Percentiles rank a stretch among this genome's conserved stretches.
Evolutionary conservation across 2,329 filamentous ascomycete species (phyloP).

Genomic region (Amesomyces nigricolor): DNA sequence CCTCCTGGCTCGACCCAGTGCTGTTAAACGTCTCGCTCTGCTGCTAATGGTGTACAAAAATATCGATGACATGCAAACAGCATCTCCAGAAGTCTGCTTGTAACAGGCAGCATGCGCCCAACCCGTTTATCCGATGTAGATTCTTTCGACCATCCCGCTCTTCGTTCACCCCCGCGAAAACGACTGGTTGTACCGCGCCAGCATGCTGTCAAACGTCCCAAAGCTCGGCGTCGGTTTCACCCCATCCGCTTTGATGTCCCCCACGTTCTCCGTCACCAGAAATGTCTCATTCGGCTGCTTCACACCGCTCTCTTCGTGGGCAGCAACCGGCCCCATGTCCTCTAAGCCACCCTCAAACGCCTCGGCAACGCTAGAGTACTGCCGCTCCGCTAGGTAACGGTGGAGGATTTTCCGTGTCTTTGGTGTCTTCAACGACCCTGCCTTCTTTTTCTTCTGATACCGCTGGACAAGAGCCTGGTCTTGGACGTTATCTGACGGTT

Average conservation of each 20-base stretch:
- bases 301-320: constrained; percentile 7
- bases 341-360: constrained; percentile 27
- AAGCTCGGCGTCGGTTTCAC: background rate
- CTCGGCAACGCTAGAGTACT: constrained; percentile 26
- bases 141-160: background rate
- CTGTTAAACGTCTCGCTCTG: too few species aligned
- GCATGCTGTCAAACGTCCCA: constrained; percentile 8
- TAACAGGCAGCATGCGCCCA: background rate
- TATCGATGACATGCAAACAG: too few species aligned
- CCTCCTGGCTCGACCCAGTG: too few species aligned
- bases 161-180: background rate
- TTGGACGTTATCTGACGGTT: constrained; percentile 48
- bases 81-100: background rate
- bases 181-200: constrained; percentile 11
- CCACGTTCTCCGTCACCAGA: constrained; percentile 13
- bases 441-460: constrained; percentile 35
- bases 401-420: constrained; percentile 16
- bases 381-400: constrained; percentile 15
- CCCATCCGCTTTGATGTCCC: background rate
- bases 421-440: constrained; percentile 12
- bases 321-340: background rate
- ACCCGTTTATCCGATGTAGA: background rate
- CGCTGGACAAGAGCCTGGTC: constrained; percentile 34
- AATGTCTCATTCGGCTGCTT: constrained; percentile 18
- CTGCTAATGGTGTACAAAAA: too few species aligned